Conservation (phyloP, 2,329 filamentous ascomycete genomes). For the Monosporascus cannonballus region DNA sequence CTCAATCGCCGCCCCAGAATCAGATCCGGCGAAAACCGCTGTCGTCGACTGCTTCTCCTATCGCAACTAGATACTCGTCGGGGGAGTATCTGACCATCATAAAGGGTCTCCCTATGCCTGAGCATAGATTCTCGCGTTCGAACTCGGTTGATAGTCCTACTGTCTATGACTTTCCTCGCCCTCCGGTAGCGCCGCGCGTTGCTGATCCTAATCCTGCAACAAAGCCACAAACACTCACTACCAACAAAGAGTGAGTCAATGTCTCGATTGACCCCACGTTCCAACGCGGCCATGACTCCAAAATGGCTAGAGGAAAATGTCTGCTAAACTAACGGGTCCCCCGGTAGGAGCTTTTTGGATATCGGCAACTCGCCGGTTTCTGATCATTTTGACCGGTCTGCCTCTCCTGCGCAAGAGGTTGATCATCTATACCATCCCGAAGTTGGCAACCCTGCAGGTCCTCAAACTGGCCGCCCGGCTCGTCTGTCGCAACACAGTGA, state of each 20-base stretch:
- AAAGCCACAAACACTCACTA: constrained; percentile 11
- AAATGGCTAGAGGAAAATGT: not conserved
- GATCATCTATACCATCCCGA: constrained; percentile 16
- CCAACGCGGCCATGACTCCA: constrained; percentile 9
- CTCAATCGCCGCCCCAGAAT: constrained; percentile 17
- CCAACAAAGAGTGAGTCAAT: constrained; percentile 25
- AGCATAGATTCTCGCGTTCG: constrained; percentile 47
- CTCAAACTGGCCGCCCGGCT: constrained; percentile 37
- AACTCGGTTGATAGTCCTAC: constrained; percentile 55
- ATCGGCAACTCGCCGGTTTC: constrained; percentile 14
- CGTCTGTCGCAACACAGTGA: constrained; percentile 39
- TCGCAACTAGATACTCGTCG: constrained; percentile 43
- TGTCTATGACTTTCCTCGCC: constrained; percentile 50
- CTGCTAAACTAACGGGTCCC: not conserved
- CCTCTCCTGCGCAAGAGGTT: constrained; percentile 20
- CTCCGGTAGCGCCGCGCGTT: constrained; percentile 13
- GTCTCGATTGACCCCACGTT: constrained; percentile 22
- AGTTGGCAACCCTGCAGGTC: constrained; percentile 34
- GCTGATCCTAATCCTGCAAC: constrained; percentile 16
- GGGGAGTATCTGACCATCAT: constrained; percentile 29
- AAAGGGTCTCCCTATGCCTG: constrained; percentile 41
- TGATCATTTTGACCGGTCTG: constrained; percentile 15
- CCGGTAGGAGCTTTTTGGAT: constrained; percentile 21
- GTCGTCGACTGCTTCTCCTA: constrained; percentile 46
- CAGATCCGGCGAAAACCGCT: constrained; percentile 55